Evolutionary conservation across 768 basidiomycete genomes (phyloP), one percentile per base, ranked within the genome.

Genomic region (Kwoniella dejecticola): DNA sequence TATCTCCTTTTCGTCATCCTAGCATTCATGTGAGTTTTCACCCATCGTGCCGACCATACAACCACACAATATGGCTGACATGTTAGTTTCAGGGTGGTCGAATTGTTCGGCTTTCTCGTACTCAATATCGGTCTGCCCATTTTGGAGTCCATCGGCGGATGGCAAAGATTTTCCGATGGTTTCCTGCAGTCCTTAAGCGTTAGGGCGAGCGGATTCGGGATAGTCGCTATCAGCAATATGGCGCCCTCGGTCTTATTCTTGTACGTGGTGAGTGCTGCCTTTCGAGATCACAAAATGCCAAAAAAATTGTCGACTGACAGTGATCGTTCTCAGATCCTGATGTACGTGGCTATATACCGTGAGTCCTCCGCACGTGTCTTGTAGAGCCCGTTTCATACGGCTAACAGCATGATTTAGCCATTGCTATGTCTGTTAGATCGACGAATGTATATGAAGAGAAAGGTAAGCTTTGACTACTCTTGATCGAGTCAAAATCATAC

Each of bases 361-460:
- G 42, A 40, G 60, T 57, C 17, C 23, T 13, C 26, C 4, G 3
- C 42, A 6, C 38, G n/a, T 47, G 19, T 19, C 12, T 47, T 24
- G 4, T 4, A n/a, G 10, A 19, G 42, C 13, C 23, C 12, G 29
- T 7, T 24, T 2, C 12, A 30, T n/a, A 17, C 17, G 7, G 38
- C 41, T 53, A 19, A 48, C 23, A 4, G 4, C 10, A 17, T 15
- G 26, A 23, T 15, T 38, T 26, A 68, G 68, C 70, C 11, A 69
- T 74, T 55, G 71, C 69, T 24, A 65, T 74, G 63, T 67, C 70
- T 0, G 67, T 74, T n/a, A 57, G 76, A 33, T 68, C 73, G 24
- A 77, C 76, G 19, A 77, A 77, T 46, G 76, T 77, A 19, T 77
- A 77, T 58, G 76, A 77, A 44, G 76, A 77, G 44, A 52, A 62